Base-by-base conservation (phyloP, 148 eudicot genomes). In the Chenopodium album region DNA sequence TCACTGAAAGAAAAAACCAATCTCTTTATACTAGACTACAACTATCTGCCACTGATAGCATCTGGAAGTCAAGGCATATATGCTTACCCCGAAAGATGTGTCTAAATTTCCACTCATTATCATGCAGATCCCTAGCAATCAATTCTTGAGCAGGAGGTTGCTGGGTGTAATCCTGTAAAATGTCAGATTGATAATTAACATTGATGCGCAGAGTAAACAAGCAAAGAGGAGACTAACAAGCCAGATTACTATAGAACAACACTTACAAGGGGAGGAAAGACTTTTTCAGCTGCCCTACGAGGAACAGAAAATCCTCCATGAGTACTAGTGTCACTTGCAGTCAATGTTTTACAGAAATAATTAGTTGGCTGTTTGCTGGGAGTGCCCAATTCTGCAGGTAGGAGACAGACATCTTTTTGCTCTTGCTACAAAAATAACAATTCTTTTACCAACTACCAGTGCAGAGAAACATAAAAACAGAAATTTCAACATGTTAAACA, bases 301-400 rank as follows among this genome's bases (percentile, higher is more conserved):
- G 93, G 95, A 59, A 92, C 95, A 79, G 95, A 92, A 77, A 92
- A 92, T 70, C 95, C 95, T 71, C 95, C 95, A 84, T 92, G 95
- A 52, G 95, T 92, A 44, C 95, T 92, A 16, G 95, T 92, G 85
- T 92, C 95, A 69, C 95, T 92, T 63, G 95, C 95, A 22, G 95
- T 92, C 73, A 92, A 89, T 48, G 89, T 92, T 74, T 92, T 92
- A 63, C 95, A 92, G 86, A 92, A 92, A 82, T 90, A 92, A 75
- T 92, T 90, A 29, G 93, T 92, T 72, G 95, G 92, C 79, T 92
- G 95, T 82, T 90, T 92, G 89, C 90, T 87, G 14, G 89, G 85
- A 28, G 84, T 76, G 73, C 95, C 93, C 75, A 92, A 82, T 65
- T 92, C 93, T 70, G 88, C 88, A 52, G 93, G 95, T 37, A 87